Percentiles rank a stretch among this genome's conserved stretches.
These are phyloP conservation scores for Kwoniella botswanensis DNA, from an alignment of 768 basidiomycete genomes.

Conservation along the genomic window DNA sequence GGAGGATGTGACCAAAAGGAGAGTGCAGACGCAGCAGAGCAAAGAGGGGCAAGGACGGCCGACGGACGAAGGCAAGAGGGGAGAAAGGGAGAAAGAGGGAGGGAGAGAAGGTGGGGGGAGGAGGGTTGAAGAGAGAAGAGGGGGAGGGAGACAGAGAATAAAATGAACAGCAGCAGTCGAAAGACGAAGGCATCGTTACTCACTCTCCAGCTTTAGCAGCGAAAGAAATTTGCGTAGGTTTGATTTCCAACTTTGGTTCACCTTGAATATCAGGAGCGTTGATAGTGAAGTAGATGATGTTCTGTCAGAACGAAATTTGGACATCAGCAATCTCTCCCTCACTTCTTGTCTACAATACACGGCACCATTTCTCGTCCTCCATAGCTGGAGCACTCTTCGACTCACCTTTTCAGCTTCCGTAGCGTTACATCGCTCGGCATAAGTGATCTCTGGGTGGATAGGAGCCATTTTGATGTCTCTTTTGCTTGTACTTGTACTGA, in stretches of 20 bases:
- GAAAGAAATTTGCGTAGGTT: slow-evolving; percentile 58
- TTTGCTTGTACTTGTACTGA: not conserved
- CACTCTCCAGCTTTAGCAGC: slow-evolving; percentile 57
- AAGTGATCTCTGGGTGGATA: slow-evolving; percentile 83
- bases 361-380: too few species aligned
- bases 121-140: not conserved
- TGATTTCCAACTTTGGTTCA: slow-evolving; percentile 57
- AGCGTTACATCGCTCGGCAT: slow-evolving; percentile 88
- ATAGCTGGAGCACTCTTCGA: too few species aligned
- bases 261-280: slow-evolving; percentile 54
- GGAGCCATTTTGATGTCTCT: slow-evolving; percentile 37
- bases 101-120: too few species aligned
- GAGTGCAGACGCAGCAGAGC: too few species aligned
- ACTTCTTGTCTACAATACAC: too few species aligned
- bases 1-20: too few species aligned
- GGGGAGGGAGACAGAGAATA: too few species aligned
- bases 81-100: too few species aligned
- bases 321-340: too few species aligned
- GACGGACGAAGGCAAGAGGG: too few species aligned
- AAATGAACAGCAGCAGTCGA: not conserved
- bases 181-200: slow-evolving; percentile 23
- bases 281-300: slow-evolving; percentile 78
- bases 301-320: slow-evolving; percentile 62
- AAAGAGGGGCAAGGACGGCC: too few species aligned
- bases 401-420: slow-evolving; percentile 70